These are phyloP conservation scores for Starmerella etchellsii DNA, from an alignment of 805 yeast species.

Conservation along the genomic window DNA sequence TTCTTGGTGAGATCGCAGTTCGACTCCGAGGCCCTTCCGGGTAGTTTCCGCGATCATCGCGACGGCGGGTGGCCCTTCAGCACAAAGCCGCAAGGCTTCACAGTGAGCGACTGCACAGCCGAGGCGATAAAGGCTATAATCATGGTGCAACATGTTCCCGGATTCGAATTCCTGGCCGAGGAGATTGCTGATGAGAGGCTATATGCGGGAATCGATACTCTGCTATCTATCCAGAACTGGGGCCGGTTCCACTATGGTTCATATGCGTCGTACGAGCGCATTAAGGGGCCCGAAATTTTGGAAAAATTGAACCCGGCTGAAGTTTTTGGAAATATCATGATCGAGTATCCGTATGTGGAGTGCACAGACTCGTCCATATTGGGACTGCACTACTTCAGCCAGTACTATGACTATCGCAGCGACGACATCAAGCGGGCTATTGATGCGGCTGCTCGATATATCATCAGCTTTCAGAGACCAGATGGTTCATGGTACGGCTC, in stretches of 20 bases:
- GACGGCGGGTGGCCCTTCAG: constrained; percentile 94
- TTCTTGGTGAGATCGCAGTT: constrained; percentile 78
- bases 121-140: constrained; percentile 87
- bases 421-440: constrained; percentile 60
- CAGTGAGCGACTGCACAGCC: constrained; percentile 94
- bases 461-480: constrained; percentile 47
- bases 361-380: constrained; percentile 92
- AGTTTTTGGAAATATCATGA: constrained; percentile 96
- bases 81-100: constrained; percentile 89
- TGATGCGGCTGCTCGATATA: constrained; percentile 57
- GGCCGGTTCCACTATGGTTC: constrained; percentile 78
- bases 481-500: constrained; percentile 98
- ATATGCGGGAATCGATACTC: constrained; percentile 59
- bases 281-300: constrained; percentile 62
- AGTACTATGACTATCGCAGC: constrained; percentile 49
- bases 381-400: constrained; percentile 69
- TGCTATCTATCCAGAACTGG: constrained; percentile 63
- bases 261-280: constrained; percentile 80
- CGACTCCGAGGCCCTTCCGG: constrained; percentile 60
- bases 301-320: constrained; percentile 90
- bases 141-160: constrained; percentile 66
- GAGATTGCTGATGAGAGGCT: constrained; percentile 45
- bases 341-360: constrained; percentile 95
- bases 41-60: constrained; percentile 70
- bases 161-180: constrained; percentile 36